A percentile compares a stretch with the other conserved stretches of the same genome.
These are phyloP conservation scores for Pseudevernia furfuracea DNA, from an alignment of 495 filamentous ascomycete species.

Conservation along the genomic window DNA sequence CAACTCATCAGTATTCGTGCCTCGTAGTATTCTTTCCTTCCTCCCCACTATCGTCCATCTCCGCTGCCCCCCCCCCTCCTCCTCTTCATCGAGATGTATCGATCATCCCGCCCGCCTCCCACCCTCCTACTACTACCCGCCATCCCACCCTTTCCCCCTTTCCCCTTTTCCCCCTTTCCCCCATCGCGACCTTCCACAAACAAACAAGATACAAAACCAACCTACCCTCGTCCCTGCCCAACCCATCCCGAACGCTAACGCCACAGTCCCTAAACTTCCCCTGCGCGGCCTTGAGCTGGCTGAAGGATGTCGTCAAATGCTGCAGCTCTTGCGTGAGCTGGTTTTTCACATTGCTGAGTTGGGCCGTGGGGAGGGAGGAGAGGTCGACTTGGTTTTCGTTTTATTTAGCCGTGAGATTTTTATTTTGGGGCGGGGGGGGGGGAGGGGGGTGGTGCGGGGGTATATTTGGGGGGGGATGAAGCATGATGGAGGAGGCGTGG, in stretches of 20 bases:
- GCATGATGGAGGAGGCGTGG: background rate
- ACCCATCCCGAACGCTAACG: conserved; percentile 58
- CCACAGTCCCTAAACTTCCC: conserved; percentile 88
- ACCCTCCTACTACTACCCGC: no score
- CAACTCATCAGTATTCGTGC: background rate
- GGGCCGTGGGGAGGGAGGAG: conserved; percentile 39
- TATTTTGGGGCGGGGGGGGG: background rate
- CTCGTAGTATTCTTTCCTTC: background rate
- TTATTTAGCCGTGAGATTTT: background rate
- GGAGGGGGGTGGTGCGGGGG: background rate
- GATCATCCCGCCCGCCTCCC: no score
- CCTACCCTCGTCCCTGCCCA: conserved; percentile 28
- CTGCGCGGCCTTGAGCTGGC: conserved; percentile 81
- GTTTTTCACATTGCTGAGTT: conserved; percentile 71
- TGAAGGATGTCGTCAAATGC: conserved; percentile 81
- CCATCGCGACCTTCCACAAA: background rate
- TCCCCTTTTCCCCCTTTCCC: background rate
- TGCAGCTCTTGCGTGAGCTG: conserved; percentile 92
- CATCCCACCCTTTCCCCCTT: background rate
- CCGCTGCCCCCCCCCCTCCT: background rate
- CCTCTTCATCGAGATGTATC: background rate
- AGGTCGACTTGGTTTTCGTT: conserved; percentile 49
- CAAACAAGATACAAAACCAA: background rate
- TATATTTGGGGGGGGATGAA: background rate
- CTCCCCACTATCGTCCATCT: background rate